Conservation (phyloP, 306 rosid genomes). For the Vicia villosa region DNA sequence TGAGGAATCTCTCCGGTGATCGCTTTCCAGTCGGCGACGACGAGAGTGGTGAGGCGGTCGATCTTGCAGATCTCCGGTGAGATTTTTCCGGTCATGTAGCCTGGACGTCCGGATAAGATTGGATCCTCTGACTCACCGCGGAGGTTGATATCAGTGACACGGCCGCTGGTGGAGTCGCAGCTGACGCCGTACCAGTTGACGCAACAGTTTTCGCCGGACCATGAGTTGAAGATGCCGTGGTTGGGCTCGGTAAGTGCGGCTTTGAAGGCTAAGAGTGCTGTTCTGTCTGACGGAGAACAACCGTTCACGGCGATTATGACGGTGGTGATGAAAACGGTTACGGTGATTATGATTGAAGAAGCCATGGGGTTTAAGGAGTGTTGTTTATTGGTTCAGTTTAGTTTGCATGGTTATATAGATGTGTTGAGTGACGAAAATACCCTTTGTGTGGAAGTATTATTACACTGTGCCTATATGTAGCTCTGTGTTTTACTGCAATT, state of each 20-base stretch:
- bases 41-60: slow-evolving; percentile 60
- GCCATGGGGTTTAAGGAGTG: slow-evolving; percentile 25
- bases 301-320: slow-evolving; percentile 38
- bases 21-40: slow-evolving; percentile 88
- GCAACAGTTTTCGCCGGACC: slow-evolving; percentile 78
- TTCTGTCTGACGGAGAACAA: slow-evolving; percentile 66
- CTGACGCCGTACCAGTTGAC: slow-evolving; percentile 82
- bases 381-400: not conserved
- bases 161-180: slow-evolving; percentile 65
- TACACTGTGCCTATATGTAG: slow-evolving; percentile 1
- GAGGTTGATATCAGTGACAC: slow-evolving; percentile 77
- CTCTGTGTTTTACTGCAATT: too few relatives aligned
- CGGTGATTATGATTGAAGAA: slow-evolving; percentile 28
- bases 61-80: slow-evolving; percentile 77
- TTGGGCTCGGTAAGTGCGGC: slow-evolving; percentile 59
- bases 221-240: slow-evolving; percentile 73
- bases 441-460: slow-evolving; percentile 5
- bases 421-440: slow-evolving; percentile 30
- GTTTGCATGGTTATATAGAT: slow-evolving; percentile 20
- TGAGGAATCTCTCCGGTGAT: slow-evolving; percentile 68
- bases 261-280: slow-evolving; percentile 64
- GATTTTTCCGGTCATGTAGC: slow-evolving; percentile 82
- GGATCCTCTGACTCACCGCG: slow-evolving; percentile 94
- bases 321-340: slow-evolving; percentile 35
- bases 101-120: slow-evolving; percentile 70